Percentiles rank a stretch among this genome's conserved stretches.
These are phyloP conservation scores for Jimgerdemannia flammicorona DNA, from an alignment of 192 early-diverging fungal genomes.

Conservation along the genomic window DNA sequence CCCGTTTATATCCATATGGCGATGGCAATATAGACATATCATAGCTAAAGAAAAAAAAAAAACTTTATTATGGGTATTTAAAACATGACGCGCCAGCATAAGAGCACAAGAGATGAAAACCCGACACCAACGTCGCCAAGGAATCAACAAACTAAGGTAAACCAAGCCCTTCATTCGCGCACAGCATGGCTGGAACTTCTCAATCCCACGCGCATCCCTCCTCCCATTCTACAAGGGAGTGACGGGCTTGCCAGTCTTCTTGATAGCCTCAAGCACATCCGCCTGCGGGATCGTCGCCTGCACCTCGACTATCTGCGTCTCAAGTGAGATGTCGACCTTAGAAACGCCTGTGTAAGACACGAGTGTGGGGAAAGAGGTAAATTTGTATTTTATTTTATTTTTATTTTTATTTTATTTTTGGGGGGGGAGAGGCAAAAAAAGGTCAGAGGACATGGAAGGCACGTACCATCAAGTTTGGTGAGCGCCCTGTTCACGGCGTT, in stretches of 20 bases:
- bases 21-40: too few relatives aligned
- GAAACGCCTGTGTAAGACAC: background rate
- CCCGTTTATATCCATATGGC: too few relatives aligned
- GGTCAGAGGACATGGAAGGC: background rate
- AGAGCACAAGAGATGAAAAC: too few relatives aligned
- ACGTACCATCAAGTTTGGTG: conserved; percentile 47
- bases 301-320: background rate
- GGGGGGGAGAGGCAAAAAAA: background rate
- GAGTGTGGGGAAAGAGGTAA: background rate
- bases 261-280: conserved; percentile 2
- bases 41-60: too few relatives aligned
- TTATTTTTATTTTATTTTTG: too few relatives aligned
- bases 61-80: too few relatives aligned
- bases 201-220: too few relatives aligned
- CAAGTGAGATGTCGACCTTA: background rate
- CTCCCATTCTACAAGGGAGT: background rate
- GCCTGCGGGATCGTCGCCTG: background rate
- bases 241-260: conserved; percentile 3
- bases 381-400: background rate
- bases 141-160: too few relatives aligned
- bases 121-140: too few relatives aligned
- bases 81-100: too few relatives aligned
- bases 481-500: conserved; percentile 70
- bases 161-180: too few relatives aligned
- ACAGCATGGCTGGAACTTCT: too few relatives aligned